Percentiles rank a stretch among this genome's conserved stretches.
These are phyloP conservation scores for Leccinum griseonigrum DNA, from an alignment of 1,284 basidiomycete species.

Conservation along the genomic window DNA sequence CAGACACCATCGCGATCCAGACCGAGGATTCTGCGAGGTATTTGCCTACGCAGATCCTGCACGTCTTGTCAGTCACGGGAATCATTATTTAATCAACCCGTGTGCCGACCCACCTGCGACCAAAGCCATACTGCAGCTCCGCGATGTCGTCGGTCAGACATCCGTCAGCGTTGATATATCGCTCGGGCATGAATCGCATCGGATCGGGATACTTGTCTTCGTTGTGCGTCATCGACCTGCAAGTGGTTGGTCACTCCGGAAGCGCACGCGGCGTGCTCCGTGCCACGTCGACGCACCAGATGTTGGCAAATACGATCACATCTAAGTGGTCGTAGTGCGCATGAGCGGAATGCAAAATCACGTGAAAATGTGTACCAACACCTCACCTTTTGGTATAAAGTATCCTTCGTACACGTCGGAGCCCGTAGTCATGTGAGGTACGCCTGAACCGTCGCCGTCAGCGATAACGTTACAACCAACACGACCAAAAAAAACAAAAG, in stretches of 20 bases:
- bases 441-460: constrained; percentile 1
- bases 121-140: constrained; percentile 43
- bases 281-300: constrained; percentile 12
- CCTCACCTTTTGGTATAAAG: constrained; percentile 21
- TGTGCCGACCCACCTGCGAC: constrained; percentile 29
- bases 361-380: background rate
- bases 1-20: constrained; percentile 45
- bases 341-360: background rate
- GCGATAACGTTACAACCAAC: background rate
- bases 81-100: background rate
- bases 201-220: constrained; percentile 28
- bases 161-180: constrained; percentile 28
- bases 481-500: background rate
- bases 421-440: constrained; percentile 13
- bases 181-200: constrained; percentile 33
- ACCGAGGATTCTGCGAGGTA: constrained; percentile 41
- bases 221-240: constrained; percentile 29
- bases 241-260: background rate
- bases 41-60: constrained; percentile 44
- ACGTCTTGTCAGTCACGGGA: background rate
- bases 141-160: constrained; percentile 33
- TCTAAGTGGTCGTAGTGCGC: background rate
- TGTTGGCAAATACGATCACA: constrained; percentile 16
- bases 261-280: background rate
- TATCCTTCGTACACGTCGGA: constrained; percentile 17